phyloP scores from a whole-genome alignment of 1,139 yeast species.

The Hansenula sp. region DNA sequence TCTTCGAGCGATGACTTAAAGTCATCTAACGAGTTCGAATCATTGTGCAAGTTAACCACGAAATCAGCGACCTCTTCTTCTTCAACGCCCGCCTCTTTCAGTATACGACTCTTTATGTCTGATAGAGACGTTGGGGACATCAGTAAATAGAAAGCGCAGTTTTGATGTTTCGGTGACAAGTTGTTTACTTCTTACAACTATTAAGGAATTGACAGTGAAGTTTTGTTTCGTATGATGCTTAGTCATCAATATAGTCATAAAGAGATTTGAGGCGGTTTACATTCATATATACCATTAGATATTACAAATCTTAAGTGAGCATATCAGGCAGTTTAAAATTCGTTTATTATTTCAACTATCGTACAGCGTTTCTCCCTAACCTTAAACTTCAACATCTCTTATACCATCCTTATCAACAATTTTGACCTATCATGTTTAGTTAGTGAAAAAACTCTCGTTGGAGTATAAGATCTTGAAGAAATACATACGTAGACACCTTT shows the following conservation, averaged over 20 bases:
- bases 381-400: slow-evolving; percentile 40
- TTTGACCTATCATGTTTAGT: slow-evolving; percentile 43
- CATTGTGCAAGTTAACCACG: slow-evolving; percentile 44
- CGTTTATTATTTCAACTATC: background rate
- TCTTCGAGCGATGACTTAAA: slow-evolving; percentile 44
- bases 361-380: background rate
- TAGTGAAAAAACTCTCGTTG: slow-evolving; percentile 6
- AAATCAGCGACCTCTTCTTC: slow-evolving; percentile 57
- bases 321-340: background rate
- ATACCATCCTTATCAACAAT: slow-evolving; percentile 74
- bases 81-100: slow-evolving; percentile 24
- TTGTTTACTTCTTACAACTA: too few relatives aligned
- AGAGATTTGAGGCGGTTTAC: too few relatives aligned
- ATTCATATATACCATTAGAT: too few relatives aligned
- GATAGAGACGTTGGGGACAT: slow-evolving; percentile 3
- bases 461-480: too few relatives aligned
- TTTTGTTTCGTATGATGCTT: background rate
- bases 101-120: slow-evolving; percentile 9
- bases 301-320: background rate
- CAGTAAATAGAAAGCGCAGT: too few relatives aligned
- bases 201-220: background rate
- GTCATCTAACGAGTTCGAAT: slow-evolving; percentile 29
- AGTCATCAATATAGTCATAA: background rate
- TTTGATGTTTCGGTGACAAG: too few relatives aligned
- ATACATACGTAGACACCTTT: slow-evolving; percentile 64